A percentile compares a stretch with the other conserved stretches of the same genome.
phyloP scores from a whole-genome alignment of 1,139 yeast genomes.

The Suhomyces chickasaworum region DNA sequence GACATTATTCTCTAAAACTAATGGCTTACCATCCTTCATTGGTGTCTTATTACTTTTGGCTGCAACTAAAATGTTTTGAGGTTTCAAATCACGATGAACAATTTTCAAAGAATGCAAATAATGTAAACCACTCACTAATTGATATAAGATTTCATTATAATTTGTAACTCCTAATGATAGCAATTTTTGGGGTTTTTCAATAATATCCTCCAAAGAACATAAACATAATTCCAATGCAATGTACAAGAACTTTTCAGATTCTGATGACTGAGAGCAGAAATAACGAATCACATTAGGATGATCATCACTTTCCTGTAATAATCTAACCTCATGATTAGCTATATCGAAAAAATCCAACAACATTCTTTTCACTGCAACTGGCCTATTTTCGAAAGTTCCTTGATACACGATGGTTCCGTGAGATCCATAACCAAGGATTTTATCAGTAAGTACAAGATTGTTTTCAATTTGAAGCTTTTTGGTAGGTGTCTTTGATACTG shows the following conservation, averaged over 20 bases:
- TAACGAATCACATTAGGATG: conserved; percentile 94
- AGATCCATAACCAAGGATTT: conserved; percentile 88
- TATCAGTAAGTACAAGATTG: conserved; percentile 66
- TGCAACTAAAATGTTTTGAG: conserved; percentile 90
- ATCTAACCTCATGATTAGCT: conserved; percentile 90
- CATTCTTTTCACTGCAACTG: conserved; percentile 96
- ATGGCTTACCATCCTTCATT: conserved; percentile 18
- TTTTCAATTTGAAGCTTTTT: conserved; percentile 49
- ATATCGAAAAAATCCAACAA: conserved; percentile 88
- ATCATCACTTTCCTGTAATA: conserved; percentile 92
- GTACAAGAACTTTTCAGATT: conserved; percentile 73
- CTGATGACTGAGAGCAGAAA: conserved; percentile 83
- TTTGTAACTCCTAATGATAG: conserved; percentile 27
- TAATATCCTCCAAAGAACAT: conserved; percentile 83
- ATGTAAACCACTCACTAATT: conserved; percentile 81
- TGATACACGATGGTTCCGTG: conserved; percentile 94
- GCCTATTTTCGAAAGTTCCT: conserved; percentile 88
- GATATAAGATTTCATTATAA: conserved; percentile 60
- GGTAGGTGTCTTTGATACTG: conserved; percentile 21
- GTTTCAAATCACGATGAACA: conserved; percentile 94
- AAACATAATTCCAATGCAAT: conserved; percentile 92
- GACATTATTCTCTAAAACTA: conserved; percentile 25
- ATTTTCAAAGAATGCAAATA: conserved; percentile 89
- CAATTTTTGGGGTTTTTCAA: conserved; percentile 51
- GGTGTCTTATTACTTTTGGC: conserved; percentile 38